Evolutionary conservation across 371 early-diverging fungal species (phyloP).

Genomic region (Umbelopsis sp.): DNA sequence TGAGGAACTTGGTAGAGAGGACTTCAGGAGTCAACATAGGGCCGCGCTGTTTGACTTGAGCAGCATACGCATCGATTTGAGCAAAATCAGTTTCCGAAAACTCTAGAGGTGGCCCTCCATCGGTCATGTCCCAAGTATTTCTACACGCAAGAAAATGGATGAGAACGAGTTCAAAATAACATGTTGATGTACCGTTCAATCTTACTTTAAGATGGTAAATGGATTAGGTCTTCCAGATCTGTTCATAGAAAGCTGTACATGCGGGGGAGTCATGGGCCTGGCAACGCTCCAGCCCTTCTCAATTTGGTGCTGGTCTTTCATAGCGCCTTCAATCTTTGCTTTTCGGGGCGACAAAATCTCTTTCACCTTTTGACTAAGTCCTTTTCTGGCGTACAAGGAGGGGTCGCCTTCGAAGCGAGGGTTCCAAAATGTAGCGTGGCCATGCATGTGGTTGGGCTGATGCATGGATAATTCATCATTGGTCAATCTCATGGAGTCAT

Average conservation of each 20-base stretch:
- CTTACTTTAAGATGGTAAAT: constrained; percentile 37
- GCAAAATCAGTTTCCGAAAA: constrained; percentile 39
- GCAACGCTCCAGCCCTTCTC: constrained; percentile 26
- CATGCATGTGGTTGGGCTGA: constrained; percentile 15
- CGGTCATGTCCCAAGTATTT: constrained; percentile 28
- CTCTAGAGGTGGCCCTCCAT: constrained; percentile 16
- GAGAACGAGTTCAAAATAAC: too few species aligned
- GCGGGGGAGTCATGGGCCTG: constrained; percentile 31
- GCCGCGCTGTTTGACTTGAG: constrained; percentile 60
- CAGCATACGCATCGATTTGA: constrained; percentile 59
- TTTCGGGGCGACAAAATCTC: constrained; percentile 41
- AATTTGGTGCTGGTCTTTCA: constrained; percentile 29
- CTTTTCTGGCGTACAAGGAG: constrained; percentile 30
- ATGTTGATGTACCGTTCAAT: background rate
- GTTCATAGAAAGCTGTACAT: constrained; percentile 8
- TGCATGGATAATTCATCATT: background rate
- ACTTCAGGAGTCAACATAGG: constrained; percentile 55
- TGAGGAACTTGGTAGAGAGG: constrained; percentile 56
- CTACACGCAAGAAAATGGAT: constrained; percentile 18
- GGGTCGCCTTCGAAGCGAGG: constrained; percentile 34
- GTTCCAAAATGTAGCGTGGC: constrained; percentile 45
- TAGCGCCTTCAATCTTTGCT: constrained; percentile 30
- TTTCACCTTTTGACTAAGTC: constrained; percentile 35
- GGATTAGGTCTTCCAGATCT: constrained; percentile 22
- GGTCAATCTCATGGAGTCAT: background rate